Evolutionary conservation across 176 grass and related monocot species (phyloP).

Genomic region (Hyparrhenia diplandra): DNA sequence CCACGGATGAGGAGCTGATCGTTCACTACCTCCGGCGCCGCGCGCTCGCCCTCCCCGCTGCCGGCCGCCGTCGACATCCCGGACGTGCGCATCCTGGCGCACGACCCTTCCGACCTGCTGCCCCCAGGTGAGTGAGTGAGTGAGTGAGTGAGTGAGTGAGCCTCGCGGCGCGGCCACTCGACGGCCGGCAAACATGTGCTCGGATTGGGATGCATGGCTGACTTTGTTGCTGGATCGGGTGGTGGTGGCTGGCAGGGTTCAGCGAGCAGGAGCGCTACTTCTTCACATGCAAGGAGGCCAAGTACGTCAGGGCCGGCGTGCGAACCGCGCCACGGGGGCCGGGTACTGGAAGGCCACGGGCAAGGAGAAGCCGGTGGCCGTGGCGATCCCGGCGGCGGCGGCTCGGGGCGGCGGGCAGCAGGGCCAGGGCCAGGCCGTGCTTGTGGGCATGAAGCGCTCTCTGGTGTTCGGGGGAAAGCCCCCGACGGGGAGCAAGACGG

Average conservation of each 20-base stretch:
- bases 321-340: constrained; percentile 48
- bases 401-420: too few species aligned
- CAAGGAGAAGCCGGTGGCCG: constrained; percentile 58
- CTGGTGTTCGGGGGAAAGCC: constrained; percentile 64
- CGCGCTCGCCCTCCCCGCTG: constrained; percentile 43
- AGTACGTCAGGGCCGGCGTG: constrained; percentile 52
- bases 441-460: constrained; percentile 60
- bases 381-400: background rate
- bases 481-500: constrained; percentile 42
- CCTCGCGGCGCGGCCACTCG: background rate
- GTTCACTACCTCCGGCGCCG: constrained; percentile 70
- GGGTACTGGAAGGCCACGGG: constrained; percentile 78
- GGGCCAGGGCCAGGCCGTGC: constrained; percentile 20
- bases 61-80: constrained; percentile 57
- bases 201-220: background rate
- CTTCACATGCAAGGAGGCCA: constrained; percentile 71
- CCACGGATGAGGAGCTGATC: constrained; percentile 64
- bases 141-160: too few species aligned
- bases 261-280: constrained; percentile 59
- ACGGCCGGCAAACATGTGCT: background rate
- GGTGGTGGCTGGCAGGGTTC: constrained; percentile 19
- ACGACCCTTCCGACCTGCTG: constrained; percentile 61
- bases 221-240: background rate
- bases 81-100: constrained; percentile 56
- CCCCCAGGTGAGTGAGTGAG: constrained; percentile 35